Conservation (phyloP, 768 basidiomycete species). For the Calocybe cyanea region DNA sequence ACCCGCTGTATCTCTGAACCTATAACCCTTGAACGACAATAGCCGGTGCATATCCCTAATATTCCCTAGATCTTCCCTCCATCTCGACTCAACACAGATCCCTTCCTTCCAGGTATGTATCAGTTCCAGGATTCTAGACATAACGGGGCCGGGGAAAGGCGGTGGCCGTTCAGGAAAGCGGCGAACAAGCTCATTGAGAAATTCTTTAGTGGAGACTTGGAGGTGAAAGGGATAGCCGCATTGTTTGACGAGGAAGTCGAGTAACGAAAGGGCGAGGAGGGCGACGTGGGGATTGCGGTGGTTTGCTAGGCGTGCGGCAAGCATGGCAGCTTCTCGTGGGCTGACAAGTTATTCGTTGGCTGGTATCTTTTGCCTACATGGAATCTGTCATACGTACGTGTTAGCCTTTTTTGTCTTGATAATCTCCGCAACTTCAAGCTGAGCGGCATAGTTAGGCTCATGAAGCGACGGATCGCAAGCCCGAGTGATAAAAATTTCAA, state of each 20-base stretch:
- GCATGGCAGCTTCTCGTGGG: constrained; percentile 89
- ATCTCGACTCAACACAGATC: constrained; percentile 83
- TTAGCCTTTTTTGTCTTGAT: constrained; percentile 97
- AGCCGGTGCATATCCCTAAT: constrained; percentile 97
- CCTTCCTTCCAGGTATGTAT: constrained; percentile 95
- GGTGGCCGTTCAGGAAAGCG: constrained; percentile 98
- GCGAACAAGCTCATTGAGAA: constrained; percentile 95
- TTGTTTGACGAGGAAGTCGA: constrained; percentile 89
- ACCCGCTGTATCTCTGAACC: constrained; percentile 52
- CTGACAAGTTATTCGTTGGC: constrained; percentile 32
- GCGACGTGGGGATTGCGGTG: constrained; percentile 91
- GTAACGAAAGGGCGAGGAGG: constrained; percentile 77
- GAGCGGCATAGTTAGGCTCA: constrained; percentile 88
- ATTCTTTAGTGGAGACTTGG: constrained; percentile 96
- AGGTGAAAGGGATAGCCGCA: constrained; percentile 98
- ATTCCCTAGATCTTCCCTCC: constrained; percentile 95
- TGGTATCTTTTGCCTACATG: neutral
- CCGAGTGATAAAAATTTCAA: constrained; percentile 71
- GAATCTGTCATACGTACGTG: constrained; percentile 50
- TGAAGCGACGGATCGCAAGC: constrained; percentile 84
- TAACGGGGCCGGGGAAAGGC: constrained; percentile 90
- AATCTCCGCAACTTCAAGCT: constrained; percentile 91
- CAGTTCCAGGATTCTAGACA: constrained; percentile 90
- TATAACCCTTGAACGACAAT: constrained; percentile 89
- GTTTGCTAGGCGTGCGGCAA: constrained; percentile 79